Conservation (phyloP, 805 yeast genomes). For the Alloascoidea hylecoeti region DNA sequence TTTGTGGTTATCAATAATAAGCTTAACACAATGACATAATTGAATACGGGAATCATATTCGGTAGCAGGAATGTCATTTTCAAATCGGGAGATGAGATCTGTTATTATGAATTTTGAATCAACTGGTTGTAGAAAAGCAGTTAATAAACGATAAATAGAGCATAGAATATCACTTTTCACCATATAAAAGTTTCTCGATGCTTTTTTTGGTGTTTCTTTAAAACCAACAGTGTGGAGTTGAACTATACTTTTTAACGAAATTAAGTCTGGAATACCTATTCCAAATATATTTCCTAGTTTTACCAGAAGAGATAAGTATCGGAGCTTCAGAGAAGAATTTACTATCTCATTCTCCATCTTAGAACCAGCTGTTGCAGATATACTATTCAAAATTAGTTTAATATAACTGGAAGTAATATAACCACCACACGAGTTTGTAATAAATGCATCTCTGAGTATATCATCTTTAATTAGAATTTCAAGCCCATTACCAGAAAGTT, state of each 20-base stretch:
- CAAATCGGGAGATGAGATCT: background rate
- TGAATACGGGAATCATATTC: background rate
- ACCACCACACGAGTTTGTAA: too few relatives aligned
- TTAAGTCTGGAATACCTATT: background rate
- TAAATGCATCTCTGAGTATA: too few relatives aligned
- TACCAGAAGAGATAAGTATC: background rate
- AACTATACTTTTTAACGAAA: background rate
- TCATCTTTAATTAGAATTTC: too few relatives aligned
- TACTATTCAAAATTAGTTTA: too few relatives aligned
- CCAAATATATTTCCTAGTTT: background rate
- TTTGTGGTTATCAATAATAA: background rate
- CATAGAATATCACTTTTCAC: background rate
- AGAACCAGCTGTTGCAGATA: too few relatives aligned
- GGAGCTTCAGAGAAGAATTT: background rate
- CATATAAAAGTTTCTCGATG: background rate
- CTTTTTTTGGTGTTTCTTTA: background rate
- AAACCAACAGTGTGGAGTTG: background rate
- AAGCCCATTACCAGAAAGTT: too few relatives aligned
- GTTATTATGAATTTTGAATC: background rate
- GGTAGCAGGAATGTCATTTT: background rate
- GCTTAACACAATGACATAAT: background rate
- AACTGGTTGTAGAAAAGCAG: background rate
- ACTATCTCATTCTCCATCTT: background rate
- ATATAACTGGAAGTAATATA: too few relatives aligned
- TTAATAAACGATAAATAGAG: background rate